Evolutionary conservation across 805 yeast genomes (phyloP).

Genomic region (Blastobotrys peoriensis): DNA sequence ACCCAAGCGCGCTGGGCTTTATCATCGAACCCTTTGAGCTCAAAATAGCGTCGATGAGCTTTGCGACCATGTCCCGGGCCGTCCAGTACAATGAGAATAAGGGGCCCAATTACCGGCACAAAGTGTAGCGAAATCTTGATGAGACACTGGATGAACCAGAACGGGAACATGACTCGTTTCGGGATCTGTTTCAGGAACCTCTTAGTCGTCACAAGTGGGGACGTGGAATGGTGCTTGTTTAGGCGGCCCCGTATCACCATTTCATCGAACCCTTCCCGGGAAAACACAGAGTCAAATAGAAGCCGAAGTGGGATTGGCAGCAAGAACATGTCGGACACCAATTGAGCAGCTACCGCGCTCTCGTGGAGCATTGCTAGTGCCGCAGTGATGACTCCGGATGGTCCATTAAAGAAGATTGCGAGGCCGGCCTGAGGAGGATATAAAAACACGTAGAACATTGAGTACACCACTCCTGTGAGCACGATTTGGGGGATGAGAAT

Average conservation of each 20-base stretch:
- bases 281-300: slow-evolving; percentile 42
- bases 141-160: slow-evolving; percentile 35
- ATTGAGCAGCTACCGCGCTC: slow-evolving; percentile 37
- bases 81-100: slow-evolving; percentile 41
- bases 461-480: slow-evolving; percentile 34
- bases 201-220: slow-evolving; percentile 29
- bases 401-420: slow-evolving; percentile 42
- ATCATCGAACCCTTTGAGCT: slow-evolving; percentile 44
- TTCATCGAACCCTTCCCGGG: slow-evolving; percentile 40
- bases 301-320: slow-evolving; percentile 43
- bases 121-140: slow-evolving; percentile 37
- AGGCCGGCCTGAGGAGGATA: slow-evolving; percentile 42
- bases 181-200: slow-evolving; percentile 34
- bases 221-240: slow-evolving; percentile 29
- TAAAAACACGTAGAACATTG: slow-evolving; percentile 33
- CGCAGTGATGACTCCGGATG: slow-evolving; percentile 44
- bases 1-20: slow-evolving; percentile 35
- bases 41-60: slow-evolving; percentile 52
- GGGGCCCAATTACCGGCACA: slow-evolving; percentile 58
- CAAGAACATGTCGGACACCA: slow-evolving; percentile 38
- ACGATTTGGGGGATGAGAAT: slow-evolving; percentile 42
- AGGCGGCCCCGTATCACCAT: slow-evolving; percentile 38
- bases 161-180: slow-evolving; percentile 34
- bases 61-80: slow-evolving; percentile 51
- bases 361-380: slow-evolving; percentile 41